Percentiles rank a stretch among this genome's conserved stretches.
Evolutionary conservation across 345 rosid genomes (phyloP).

Genomic region (Eutrema japonicum): DNA sequence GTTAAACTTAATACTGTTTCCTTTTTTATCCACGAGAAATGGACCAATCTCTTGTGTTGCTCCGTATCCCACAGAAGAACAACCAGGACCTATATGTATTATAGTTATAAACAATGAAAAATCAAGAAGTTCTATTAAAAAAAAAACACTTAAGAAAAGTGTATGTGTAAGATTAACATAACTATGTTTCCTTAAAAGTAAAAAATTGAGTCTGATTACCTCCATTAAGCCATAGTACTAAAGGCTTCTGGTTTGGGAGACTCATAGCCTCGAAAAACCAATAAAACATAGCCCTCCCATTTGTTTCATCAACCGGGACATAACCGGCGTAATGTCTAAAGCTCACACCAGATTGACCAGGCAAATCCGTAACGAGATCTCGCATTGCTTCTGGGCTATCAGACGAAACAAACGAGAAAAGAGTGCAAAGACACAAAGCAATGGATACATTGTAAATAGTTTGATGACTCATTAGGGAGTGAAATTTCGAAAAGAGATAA

Average conservation of each 20-base stretch:
- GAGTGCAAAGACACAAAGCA: conserved; percentile 18
- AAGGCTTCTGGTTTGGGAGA: conserved; percentile 64
- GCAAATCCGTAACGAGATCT: conserved; percentile 65
- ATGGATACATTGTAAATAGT: background rate
- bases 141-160: background rate
- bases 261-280: conserved; percentile 83
- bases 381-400: conserved; percentile 36
- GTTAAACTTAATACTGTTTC: conserved; percentile 60
- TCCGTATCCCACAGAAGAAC: conserved; percentile 97
- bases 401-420: conserved; percentile 8
- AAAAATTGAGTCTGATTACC: conserved; percentile 51
- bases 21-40: conserved; percentile 74
- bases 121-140: background rate
- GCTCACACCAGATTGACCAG: conserved; percentile 64
- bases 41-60: conserved; percentile 99
- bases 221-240: conserved; percentile 97
- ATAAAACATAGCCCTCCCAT: conserved; percentile 79
- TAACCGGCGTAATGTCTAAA: conserved; percentile 86
- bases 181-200: background rate
- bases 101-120: too few species aligned
- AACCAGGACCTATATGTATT: conserved; percentile 74
- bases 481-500: conserved; percentile 1
- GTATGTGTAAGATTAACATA: background rate
- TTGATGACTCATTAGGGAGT: conserved; percentile 21
- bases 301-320: conserved; percentile 59